Evolutionary conservation across 768 basidiomycete species (phyloP), one percentile per base, ranked within the genome.

Genomic region (Gyrodon lividus): DNA sequence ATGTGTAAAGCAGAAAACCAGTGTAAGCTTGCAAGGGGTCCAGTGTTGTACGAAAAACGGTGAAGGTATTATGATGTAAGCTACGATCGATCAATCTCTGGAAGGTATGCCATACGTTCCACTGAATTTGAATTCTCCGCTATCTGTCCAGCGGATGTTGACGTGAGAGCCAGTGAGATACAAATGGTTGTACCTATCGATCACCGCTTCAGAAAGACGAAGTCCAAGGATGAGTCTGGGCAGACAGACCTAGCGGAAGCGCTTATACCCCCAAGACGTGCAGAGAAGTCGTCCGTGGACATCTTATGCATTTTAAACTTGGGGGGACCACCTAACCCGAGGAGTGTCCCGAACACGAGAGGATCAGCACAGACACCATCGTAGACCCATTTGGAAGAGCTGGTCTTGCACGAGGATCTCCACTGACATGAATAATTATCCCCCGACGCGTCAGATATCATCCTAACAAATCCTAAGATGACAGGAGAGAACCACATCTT

Each of bases 121-220:
- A 54, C 76, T 82, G 59, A 80, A 75, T 61, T 81, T 81, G 70
- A 83, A 81, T 46, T 79, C 77, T n/a, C 78, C 77, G 14, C 73
- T 68, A 7, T 74, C 74, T 0, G 71, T 69, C 65, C 76, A 80
- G 46, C 70, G 74, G 33, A 81, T 55, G 34, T 72, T 80, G 45
- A 79, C 70, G 33, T 77, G 70, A 16, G 53, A 61, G 24, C 74
- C 72, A 3, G 68, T 74, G 48, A 80, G 65, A 14, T 59, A 66
- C 22, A 81, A 63, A 12, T 56, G 23, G 41, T 59, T 58, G 50
- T 80, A 79, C 33, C 77, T 81, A 47, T 31, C 16, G 16, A 14
- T 9, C 43, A 34, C 12, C 23, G 37, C 26, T 55, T 23, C 33
- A 30, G 37, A 39, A 41, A 22, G 26, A 39, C 31, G 37, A 23